A percentile compares a stretch with the other conserved stretches of the same genome.
These are phyloP conservation scores for Melampsora larici-populina DNA, from an alignment of 1,284 basidiomycete species.

Conservation along the genomic window DNA sequence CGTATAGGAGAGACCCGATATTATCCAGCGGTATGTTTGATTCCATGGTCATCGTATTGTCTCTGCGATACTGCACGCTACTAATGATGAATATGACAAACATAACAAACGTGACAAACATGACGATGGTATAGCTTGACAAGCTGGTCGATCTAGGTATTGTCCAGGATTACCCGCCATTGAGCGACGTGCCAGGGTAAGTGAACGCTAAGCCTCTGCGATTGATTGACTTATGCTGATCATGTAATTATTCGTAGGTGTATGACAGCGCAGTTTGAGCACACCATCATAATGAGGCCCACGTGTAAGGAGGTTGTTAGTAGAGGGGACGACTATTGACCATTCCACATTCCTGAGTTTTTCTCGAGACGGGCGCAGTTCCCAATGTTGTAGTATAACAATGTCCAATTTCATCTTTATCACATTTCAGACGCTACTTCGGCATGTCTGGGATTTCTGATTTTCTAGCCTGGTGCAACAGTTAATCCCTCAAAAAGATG, in stretches of 20 bases:
- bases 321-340: conserved; percentile 82
- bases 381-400: background rate
- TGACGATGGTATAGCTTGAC: conserved; percentile 64
- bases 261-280: conserved; percentile 95
- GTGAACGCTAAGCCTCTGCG: conserved; percentile 45
- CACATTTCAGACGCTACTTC: too few species aligned
- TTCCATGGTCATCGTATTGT: background rate
- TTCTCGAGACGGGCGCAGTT: conserved; percentile 32
- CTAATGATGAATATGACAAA: too few species aligned
- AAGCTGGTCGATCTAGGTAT: conserved; percentile 82
- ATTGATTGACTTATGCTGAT: conserved; percentile 53
- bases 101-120: conserved; percentile 37
- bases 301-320: conserved; percentile 94
- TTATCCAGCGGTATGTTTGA: conserved; percentile 72
- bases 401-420: too few species aligned
- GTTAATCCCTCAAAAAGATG: too few species aligned
- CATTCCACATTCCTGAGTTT: conserved; percentile 34
- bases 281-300: conserved; percentile 84
- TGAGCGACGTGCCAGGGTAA: conserved; percentile 63
- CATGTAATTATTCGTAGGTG: conserved; percentile 56
- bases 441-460: too few species aligned
- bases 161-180: conserved; percentile 90
- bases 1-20: conserved; percentile 92
- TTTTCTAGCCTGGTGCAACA: too few species aligned
- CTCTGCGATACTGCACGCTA: conserved; percentile 3